Conservation (phyloP, 73 alveolate genomes). For the Loxodes magnus region DNA sequence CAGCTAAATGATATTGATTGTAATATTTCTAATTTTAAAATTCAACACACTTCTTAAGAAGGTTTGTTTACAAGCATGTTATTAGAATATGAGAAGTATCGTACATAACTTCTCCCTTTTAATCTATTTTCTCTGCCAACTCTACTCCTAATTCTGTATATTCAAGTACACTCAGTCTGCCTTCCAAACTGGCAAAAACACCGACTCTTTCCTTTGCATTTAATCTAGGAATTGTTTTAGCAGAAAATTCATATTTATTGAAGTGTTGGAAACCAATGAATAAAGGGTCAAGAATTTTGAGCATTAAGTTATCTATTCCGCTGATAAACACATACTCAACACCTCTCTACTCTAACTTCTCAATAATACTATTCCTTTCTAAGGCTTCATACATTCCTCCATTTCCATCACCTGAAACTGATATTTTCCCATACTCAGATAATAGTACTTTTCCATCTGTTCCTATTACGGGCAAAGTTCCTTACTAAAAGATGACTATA, state of each 20-base stretch:
- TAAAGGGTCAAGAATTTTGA: slow-evolving; percentile 58
- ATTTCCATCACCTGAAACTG: slow-evolving; percentile 56
- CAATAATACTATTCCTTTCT: slow-evolving; percentile 14
- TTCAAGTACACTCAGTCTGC: slow-evolving; percentile 45
- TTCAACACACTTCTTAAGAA: slow-evolving; percentile 26
- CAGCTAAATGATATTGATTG: slow-evolving; percentile 52
- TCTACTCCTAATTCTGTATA: slow-evolving; percentile 50
- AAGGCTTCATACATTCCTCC: slow-evolving; percentile 68
- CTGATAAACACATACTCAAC: slow-evolving; percentile 45
- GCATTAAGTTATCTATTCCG: slow-evolving; percentile 63
- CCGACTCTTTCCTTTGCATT: slow-evolving; percentile 50
- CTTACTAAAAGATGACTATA: slow-evolving; percentile 46
- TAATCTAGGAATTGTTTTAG: slow-evolving; percentile 34
- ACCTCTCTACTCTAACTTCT: slow-evolving; percentile 27
- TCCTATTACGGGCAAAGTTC: slow-evolving; percentile 46
- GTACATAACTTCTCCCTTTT: slow-evolving; percentile 31
- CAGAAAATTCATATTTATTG: slow-evolving; percentile 30
- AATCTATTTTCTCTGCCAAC: slow-evolving; percentile 11
- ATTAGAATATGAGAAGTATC: slow-evolving; percentile 51
- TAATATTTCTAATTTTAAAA: slow-evolving; percentile 13
- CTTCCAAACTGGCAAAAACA: slow-evolving; percentile 32
- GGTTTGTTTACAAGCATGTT: slow-evolving; percentile 34
- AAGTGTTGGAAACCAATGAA: slow-evolving; percentile 39
- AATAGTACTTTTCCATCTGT: slow-evolving; percentile 52
- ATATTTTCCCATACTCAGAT: slow-evolving; percentile 23